Evolutionary conservation across 306 rosid species (phyloP).

Genomic region (Inga oerstediana): DNA sequence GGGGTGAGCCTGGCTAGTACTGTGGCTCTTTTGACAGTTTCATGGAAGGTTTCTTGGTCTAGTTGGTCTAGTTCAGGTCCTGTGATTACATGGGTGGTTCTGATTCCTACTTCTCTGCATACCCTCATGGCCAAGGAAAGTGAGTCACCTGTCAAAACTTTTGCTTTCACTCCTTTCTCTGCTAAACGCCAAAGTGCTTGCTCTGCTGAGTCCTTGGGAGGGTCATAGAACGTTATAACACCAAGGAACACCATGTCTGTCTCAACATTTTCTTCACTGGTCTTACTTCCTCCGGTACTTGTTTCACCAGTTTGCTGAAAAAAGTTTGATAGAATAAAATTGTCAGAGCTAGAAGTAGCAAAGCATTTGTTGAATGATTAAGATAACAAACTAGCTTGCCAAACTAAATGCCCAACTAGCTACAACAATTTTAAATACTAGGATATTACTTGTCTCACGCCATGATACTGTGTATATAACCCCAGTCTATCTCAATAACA

Average conservation of each 20-base stretch:
- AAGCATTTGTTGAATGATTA: neutral
- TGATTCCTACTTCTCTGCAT: slow-evolving; percentile 84
- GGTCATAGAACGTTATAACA: slow-evolving; percentile 79
- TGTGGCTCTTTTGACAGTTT: slow-evolving; percentile 67
- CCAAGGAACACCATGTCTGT: slow-evolving; percentile 80
- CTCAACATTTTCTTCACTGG: slow-evolving; percentile 47
- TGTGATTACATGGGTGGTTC: slow-evolving; percentile 67
- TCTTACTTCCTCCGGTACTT: slow-evolving; percentile 35
- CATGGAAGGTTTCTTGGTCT: slow-evolving; percentile 68
- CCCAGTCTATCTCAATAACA: neutral
- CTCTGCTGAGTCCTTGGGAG: slow-evolving; percentile 88
- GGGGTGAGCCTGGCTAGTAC: slow-evolving; percentile 88
- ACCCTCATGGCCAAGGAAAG: slow-evolving; percentile 69
- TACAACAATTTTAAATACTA: neutral
- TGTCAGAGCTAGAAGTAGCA: neutral
- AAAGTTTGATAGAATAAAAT: slow-evolving; percentile 16
- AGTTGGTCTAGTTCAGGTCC: slow-evolving; percentile 83
- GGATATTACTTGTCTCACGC: neutral
- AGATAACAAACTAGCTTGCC: neutral
- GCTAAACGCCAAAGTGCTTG: slow-evolving; percentile 78
- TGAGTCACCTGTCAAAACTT: slow-evolving; percentile 80
- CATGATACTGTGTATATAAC: neutral
- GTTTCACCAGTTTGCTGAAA: slow-evolving; percentile 40
- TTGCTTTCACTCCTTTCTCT: slow-evolving; percentile 84
- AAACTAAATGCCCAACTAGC: neutral